Evolutionary conservation across 257 asterid species (phyloP).

Genomic region (Nicotiana attenuata): DNA sequence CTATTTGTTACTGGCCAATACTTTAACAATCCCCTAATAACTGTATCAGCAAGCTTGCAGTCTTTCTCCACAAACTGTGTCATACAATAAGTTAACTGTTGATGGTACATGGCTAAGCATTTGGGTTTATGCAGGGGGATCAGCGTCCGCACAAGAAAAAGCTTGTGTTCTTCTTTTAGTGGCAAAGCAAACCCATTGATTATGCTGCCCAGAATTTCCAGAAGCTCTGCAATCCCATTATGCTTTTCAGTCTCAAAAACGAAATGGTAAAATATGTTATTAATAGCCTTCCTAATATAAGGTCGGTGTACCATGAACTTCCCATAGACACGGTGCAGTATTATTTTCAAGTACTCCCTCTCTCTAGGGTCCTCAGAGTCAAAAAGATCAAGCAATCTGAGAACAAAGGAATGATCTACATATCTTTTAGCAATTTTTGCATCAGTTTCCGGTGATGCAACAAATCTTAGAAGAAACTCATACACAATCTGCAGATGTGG

Average conservation of each 20-base stretch:
- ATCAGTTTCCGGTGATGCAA: constrained; percentile 76
- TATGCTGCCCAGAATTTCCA: constrained; percentile 77
- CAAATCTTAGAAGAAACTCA: constrained; percentile 63
- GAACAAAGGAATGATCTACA: constrained; percentile 66
- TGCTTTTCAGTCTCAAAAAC: constrained; percentile 78
- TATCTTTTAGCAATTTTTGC: constrained; percentile 69
- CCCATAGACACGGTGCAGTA: constrained; percentile 75
- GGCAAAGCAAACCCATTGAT: constrained; percentile 86
- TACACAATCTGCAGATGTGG: constrained; percentile 81
- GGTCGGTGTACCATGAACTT: constrained; percentile 91
- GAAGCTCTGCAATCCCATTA: constrained; percentile 71
- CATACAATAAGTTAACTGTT: constrained; percentile 67
- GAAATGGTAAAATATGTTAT: constrained; percentile 62
- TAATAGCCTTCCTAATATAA: constrained; percentile 67
- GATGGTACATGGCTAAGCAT: constrained; percentile 73
- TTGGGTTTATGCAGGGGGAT: constrained; percentile 83
- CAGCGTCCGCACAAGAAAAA: constrained; percentile 60
- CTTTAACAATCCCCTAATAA: constrained; percentile 65
- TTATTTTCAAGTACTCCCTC: constrained; percentile 75
- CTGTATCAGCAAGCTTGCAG: constrained; percentile 70
- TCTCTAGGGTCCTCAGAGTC: constrained; percentile 91
- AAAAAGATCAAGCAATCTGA: constrained; percentile 68
- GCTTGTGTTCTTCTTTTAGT: constrained; percentile 78
- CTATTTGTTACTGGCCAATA: constrained; percentile 87
- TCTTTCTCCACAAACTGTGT: constrained; percentile 80